phyloP scores from a whole-genome alignment of 179 eudicot species.

The Drosera spatulata region DNA sequence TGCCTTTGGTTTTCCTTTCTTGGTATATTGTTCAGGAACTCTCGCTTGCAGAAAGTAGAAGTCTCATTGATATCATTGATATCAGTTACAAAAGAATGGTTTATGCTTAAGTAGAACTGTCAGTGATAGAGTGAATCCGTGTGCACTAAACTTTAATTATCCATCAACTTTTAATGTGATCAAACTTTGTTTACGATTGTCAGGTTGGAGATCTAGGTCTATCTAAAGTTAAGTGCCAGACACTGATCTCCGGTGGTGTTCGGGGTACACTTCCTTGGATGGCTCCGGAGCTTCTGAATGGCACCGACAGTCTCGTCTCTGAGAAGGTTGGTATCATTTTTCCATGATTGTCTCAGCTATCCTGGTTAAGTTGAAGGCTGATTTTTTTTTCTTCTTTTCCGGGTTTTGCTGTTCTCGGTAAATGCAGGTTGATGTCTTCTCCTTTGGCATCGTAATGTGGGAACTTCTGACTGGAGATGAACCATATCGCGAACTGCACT shows the following conservation, averaged over 20 bases:
- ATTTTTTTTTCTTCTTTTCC: neutral
- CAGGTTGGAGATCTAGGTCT: constrained; percentile 97
- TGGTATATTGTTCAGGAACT: too few relatives aligned
- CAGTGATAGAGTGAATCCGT: too few relatives aligned
- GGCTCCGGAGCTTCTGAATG: constrained; percentile 5
- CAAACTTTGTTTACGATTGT: neutral
- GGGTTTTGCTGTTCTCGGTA: constrained; percentile 1
- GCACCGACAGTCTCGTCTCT: constrained; percentile 86
- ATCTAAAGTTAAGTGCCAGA: constrained; percentile 89
- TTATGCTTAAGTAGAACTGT: too few relatives aligned
- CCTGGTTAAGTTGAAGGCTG: neutral
- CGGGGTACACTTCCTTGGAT: constrained; percentile 66
- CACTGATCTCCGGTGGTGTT: constrained; percentile 87
- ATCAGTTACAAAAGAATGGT: too few relatives aligned
- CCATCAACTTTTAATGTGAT: neutral
- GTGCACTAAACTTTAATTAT: too few relatives aligned
- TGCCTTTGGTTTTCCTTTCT: too few relatives aligned
- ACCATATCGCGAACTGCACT: constrained; percentile 91
- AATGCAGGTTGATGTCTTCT: constrained; percentile 79
- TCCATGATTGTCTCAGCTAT: neutral
- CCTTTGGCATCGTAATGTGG: constrained; percentile 92
- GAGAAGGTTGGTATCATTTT: constrained; percentile 47
- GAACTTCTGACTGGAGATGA: constrained; percentile 95
- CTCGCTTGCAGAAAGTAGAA: too few relatives aligned
- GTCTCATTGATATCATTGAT: too few relatives aligned